These are phyloP conservation scores for Chlamydomonas sp. DNA, from an alignment of 139 green algal genomes.

Conservation along the genomic window DNA sequence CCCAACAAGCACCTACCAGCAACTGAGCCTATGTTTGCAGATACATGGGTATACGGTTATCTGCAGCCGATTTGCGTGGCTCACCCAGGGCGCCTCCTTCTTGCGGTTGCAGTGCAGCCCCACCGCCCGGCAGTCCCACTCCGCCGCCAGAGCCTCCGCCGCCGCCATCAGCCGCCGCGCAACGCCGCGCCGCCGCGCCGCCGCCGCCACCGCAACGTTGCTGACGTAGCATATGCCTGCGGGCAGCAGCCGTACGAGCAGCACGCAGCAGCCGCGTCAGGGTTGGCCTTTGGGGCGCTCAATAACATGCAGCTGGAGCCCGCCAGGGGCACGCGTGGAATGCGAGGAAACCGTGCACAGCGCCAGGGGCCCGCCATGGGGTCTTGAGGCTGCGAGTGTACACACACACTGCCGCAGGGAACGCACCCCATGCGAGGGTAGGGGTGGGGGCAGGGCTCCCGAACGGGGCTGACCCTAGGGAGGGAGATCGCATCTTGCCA, in stretches of 20 bases:
- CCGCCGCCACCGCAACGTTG: conserved; percentile 64
- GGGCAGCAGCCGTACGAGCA: neutral
- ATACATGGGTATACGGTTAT: neutral
- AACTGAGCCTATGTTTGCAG: neutral
- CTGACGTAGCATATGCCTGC: conserved; percentile 56
- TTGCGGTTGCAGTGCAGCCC: conserved; percentile 51
- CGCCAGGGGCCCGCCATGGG: too few species aligned
- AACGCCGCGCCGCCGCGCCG: conserved; percentile 46
- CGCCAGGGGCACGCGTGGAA: too few species aligned
- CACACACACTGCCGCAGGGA: too few species aligned
- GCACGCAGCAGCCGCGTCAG: conserved; percentile 3
- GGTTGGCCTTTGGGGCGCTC: too few species aligned
- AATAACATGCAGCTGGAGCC: too few species aligned
- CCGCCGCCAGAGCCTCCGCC: conserved; percentile 53
- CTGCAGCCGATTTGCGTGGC: neutral
- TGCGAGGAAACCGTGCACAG: too few species aligned
- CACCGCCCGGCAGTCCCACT: conserved; percentile 57
- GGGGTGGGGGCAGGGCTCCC: too few species aligned
- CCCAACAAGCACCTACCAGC: neutral
- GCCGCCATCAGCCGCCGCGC: conserved; percentile 45
- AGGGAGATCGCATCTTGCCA: too few species aligned
- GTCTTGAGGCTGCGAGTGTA: too few species aligned
- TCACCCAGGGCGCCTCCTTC: conserved; percentile 33
- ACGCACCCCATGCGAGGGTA: too few species aligned
- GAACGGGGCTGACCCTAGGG: too few species aligned